Base-by-base conservation (phyloP, 208 protist genomes). In the Borovskyia barvae region DNA sequence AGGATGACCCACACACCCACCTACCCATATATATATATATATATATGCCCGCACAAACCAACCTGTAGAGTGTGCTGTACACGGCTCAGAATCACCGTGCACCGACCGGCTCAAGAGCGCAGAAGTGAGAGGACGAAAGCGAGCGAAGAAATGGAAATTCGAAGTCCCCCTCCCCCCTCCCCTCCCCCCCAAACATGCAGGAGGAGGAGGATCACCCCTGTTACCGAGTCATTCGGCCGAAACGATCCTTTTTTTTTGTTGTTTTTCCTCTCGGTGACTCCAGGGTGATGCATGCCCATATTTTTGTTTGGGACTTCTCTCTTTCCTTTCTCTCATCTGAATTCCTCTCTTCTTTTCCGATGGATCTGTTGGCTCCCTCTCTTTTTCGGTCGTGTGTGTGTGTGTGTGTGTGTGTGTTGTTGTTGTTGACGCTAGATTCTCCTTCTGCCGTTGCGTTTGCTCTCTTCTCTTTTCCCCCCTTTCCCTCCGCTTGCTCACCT, bases 271-370 rank as follows among this genome's bases (percentile, higher is more conserved):
- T 36, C 32, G 15, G 6, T 32, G 20, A 19, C 33, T 28, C 6
- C 47, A 52, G n/a, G 54, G 20, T 3, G 45, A 40, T 45, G 40
- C 17, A 45, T 45, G 17, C 6, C 9, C 24, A n/a, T 5, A 46
- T 22, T 35, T 20, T 22, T 7, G 5, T 30, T 35, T 32, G 24
- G 37, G 11, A 30, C 26, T 47, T 39, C 29, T 5, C 36, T 60
- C 17, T 19, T 49, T 60, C 28, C 39, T 22, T 39, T 29, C 36
- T 20, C 39, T 28, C 36, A 4, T 52, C 9, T 7, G 7, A 35
- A 9, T 40, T 49, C 2, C 29, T 60, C n/a, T 60, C 17, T 60
- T 60, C n/a, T 49, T 33, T 60, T 40, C 40, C 40, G n/a, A n/a
- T n/a, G n/a, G n/a, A n/a, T 5, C 36, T 56, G 15, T 41, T 37